These are phyloP conservation scores for Zymoseptoria pseudotritici DNA, from an alignment of 2,329 filamentous ascomycete species.

Conservation along the genomic window DNA sequence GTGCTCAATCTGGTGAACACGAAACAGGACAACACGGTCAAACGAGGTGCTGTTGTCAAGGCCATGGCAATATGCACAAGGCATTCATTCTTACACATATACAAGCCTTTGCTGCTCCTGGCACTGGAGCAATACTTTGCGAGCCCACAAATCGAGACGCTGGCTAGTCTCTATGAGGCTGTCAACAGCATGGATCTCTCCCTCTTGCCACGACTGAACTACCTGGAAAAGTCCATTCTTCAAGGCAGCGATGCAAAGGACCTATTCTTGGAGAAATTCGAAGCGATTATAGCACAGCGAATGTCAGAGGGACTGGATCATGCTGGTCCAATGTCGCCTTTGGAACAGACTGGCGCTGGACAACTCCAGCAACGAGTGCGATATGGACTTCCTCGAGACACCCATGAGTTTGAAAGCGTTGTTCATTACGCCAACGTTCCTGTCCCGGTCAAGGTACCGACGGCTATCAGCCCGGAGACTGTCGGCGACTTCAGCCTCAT, in stretches of 20 bases:
- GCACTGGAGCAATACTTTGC: constrained; percentile 97
- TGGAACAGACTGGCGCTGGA: constrained; percentile 19
- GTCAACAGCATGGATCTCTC: constrained; percentile 97
- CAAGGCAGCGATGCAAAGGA: constrained; percentile 91
- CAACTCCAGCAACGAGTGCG: constrained; percentile 46
- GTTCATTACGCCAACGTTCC: constrained; percentile 95
- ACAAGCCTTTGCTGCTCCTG: constrained; percentile 87
- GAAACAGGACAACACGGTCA: constrained; percentile 87
- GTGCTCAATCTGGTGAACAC: constrained; percentile 97
- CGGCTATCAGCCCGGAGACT: constrained; percentile 86
- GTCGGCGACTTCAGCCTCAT: constrained; percentile 96
- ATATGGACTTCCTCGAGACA: constrained; percentile 81
- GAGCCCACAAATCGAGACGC: constrained; percentile 75
- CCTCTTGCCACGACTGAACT: constrained; percentile 76
- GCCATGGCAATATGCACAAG: constrained; percentile 98
- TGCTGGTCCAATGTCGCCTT: constrained; percentile 4
- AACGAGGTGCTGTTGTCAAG: constrained; percentile 89
- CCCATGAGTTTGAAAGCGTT: constrained; percentile 93
- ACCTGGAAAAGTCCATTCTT: constrained; percentile 76
- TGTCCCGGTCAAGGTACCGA: constrained; percentile 92
- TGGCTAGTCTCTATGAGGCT: constrained; percentile 80
- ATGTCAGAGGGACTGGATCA: constrained; percentile 55
- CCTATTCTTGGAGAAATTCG: constrained; percentile 95
- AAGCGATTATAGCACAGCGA: constrained; percentile 81
- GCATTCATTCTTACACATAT: constrained; percentile 96